Percentiles rank a stretch among this genome's conserved stretches.
Evolutionary conservation across 345 rosid species (phyloP).

Genomic region (Microcos paniculata): DNA sequence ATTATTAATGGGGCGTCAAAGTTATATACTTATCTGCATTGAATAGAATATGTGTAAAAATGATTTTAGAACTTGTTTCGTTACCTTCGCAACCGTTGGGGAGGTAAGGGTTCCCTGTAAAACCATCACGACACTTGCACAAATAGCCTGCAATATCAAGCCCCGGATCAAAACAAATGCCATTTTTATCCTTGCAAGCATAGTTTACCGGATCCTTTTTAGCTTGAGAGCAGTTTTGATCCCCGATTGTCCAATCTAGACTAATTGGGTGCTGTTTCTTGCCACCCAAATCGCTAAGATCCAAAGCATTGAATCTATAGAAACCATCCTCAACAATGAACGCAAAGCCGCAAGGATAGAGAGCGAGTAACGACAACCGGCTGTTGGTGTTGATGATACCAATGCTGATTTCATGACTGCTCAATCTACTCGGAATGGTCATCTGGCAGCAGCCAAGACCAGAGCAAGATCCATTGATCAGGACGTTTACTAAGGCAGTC

Average conservation of each 20-base stretch:
- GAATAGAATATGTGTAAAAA: not conserved
- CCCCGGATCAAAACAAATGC: not conserved
- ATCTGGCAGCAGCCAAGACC: constrained; percentile 14
- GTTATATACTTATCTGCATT: no score
- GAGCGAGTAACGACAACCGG: not conserved
- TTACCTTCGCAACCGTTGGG: constrained; percentile 13
- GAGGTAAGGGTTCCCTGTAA: constrained; percentile 21
- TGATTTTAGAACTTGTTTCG: no score
- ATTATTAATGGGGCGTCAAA: no score
- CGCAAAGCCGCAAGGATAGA: constrained; percentile 30
- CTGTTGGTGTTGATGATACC: not conserved
- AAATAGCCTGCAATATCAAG: not conserved
- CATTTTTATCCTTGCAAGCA: constrained; percentile 10
- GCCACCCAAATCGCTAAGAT: not conserved
- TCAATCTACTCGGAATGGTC: not conserved
- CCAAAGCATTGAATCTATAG: not conserved
- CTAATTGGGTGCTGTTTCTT: not conserved
- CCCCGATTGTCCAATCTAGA: constrained; percentile 9
- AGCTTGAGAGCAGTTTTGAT: not conserved
- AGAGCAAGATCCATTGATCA: not conserved
- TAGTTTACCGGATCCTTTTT: not conserved
- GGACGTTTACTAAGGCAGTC: no score
- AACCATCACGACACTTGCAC: constrained; percentile 9
- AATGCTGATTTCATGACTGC: not conserved
- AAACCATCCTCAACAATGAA: constrained; percentile 16